Conservation (phyloP, 208 protist genomes). For the Trypanosoma avium region DNA sequence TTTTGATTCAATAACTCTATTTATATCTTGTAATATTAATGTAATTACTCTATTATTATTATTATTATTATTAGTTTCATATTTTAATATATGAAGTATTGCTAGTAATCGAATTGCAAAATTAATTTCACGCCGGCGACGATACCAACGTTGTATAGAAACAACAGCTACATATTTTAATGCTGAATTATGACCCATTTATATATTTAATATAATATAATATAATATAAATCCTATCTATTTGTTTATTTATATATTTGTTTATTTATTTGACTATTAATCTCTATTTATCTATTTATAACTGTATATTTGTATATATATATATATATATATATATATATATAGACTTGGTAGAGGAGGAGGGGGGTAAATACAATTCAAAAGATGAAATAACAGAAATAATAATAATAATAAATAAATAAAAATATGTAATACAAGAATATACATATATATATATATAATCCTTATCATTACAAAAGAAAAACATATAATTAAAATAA, state of each 20-base stretch:
- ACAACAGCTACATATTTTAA: constrained; percentile 18
- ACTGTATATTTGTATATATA: neutral
- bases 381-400: too few species aligned
- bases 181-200: constrained; percentile 15
- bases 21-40: too few species aligned
- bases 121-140: constrained; percentile 4
- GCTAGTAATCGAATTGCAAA: constrained; percentile 23
- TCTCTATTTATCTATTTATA: neutral
- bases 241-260: constrained; percentile 1
- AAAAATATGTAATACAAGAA: constrained; percentile 8
- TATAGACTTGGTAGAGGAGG: too few species aligned
- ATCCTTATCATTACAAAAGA: neutral
- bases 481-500: too few species aligned
- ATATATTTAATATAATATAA: neutral
- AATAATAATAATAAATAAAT: constrained; percentile 2
- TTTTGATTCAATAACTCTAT: too few species aligned
- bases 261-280: neutral
- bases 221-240: neutral
- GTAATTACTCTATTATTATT: too few species aligned
- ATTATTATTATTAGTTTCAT: constrained; percentile 13
- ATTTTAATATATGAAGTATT: constrained; percentile 21
- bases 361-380: too few species aligned
- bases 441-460: constrained; percentile 9
- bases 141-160: constrained; percentile 33
- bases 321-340: neutral